Conservation (phyloP, 2,329 filamentous ascomycete species). For the Coniosporium tulheliwenetii region DNA sequence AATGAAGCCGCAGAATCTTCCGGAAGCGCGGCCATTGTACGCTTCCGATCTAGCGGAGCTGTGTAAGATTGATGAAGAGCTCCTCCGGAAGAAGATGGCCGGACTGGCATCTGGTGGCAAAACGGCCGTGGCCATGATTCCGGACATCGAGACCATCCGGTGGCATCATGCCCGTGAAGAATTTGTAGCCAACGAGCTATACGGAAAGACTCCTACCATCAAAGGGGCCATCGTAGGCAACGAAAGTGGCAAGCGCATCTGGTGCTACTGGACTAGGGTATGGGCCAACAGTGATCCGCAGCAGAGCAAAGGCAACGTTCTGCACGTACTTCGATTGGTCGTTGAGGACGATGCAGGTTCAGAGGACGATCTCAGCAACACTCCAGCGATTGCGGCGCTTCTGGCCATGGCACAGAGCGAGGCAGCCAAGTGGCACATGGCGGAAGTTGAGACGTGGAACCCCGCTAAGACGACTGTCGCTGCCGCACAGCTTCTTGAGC, state of each 20-base stretch:
- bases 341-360: slow-evolving; percentile 35
- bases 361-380: slow-evolving; percentile 13
- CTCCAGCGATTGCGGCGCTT: slow-evolving; percentile 44
- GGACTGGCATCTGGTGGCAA: slow-evolving; percentile 22
- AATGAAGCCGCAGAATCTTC: slow-evolving; percentile 4
- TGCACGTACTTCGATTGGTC: slow-evolving; percentile 55
- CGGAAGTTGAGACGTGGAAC: slow-evolving; percentile 70
- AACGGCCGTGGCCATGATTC: slow-evolving; percentile 48
- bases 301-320: slow-evolving; percentile 43
- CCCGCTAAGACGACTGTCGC: slow-evolving; percentile 38
- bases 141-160: slow-evolving; percentile 49
- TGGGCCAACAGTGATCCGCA: slow-evolving; percentile 42
- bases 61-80: slow-evolving; percentile 46
- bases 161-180: slow-evolving; percentile 77
- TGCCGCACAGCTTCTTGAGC: slow-evolving; percentile 29
- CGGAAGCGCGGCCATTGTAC: slow-evolving; percentile 31
- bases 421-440: slow-evolving; percentile 55
- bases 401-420: slow-evolving; percentile 52
- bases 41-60: slow-evolving; percentile 45
- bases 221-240: slow-evolving; percentile 54
- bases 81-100: slow-evolving; percentile 37
- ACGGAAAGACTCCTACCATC: slow-evolving; percentile 39
- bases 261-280: slow-evolving; percentile 57
- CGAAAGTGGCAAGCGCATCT: slow-evolving; percentile 41
- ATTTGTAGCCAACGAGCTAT: slow-evolving; percentile 52